A percentile compares a stretch with the other conserved stretches of the same genome.
phyloP scores from a whole-genome alignment of 2,329 filamentous ascomycete species.

The Colletotrichum sp. region DNA sequence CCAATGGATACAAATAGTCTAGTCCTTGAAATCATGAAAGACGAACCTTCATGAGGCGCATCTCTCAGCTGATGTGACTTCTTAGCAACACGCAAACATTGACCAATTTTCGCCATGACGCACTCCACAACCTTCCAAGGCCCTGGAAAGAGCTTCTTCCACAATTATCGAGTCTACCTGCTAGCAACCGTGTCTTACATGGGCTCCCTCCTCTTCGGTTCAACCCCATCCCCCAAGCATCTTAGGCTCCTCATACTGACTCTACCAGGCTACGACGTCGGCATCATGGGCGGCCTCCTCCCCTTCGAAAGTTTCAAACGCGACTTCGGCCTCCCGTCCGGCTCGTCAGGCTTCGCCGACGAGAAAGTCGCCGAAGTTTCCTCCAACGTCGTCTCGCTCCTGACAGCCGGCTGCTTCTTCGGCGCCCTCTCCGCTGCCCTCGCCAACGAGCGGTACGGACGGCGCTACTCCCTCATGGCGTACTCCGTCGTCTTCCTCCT shows the following conservation, averaged over 20 bases:
- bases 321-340: slow-evolving; percentile 32
- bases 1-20: not conserved
- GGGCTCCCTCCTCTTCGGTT: not conserved
- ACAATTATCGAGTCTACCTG: not conserved
- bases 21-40: too few species aligned
- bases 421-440: not conserved
- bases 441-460: not conserved
- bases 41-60: too few species aligned
- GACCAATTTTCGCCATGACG: not conserved
- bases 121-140: not conserved
- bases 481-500: not conserved
- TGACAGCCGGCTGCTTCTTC: not conserved
- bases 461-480: not conserved
- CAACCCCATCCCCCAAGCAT: not conserved
- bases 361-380: not conserved
- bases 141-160: not conserved
- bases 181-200: not conserved
- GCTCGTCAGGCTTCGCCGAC: not conserved
- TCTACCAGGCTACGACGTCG: slow-evolving; percentile 12
- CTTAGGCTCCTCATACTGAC: not conserved
- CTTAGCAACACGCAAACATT: not conserved
- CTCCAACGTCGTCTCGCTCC: not conserved
- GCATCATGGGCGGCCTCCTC: slow-evolving; percentile 44
- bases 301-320: slow-evolving; percentile 39
- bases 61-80: not conserved